Conservation (phyloP, 2,329 filamentous ascomycete species). For the Fusarium chuoi region DNA sequence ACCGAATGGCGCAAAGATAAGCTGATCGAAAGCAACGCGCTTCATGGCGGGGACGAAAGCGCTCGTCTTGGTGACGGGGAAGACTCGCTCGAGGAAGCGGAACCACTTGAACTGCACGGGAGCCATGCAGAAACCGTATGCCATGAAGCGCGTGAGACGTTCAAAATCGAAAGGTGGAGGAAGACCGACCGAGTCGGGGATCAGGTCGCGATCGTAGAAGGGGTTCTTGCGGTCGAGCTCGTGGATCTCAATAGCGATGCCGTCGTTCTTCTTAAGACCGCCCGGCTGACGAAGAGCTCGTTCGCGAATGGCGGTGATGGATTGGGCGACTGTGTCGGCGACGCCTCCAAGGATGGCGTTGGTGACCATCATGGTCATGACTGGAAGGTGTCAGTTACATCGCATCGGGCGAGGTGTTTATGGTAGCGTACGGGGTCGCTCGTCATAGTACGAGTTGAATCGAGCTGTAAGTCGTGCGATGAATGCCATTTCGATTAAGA, state of each 20-base stretch:
- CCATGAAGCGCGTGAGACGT: conserved; percentile 93
- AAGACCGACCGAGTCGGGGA: conserved; percentile 68
- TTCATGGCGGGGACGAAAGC: conserved; percentile 84
- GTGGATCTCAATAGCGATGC: conserved; percentile 86
- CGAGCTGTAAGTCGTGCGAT: conserved; percentile 83
- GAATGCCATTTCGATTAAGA: conserved; percentile 89
- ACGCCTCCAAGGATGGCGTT: conserved; percentile 96
- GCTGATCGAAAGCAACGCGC: conserved; percentile 90
- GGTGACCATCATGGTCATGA: conserved; percentile 98
- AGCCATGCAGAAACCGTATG: conserved; percentile 96
- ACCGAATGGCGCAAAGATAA: conserved; percentile 91
- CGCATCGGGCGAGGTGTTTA: background rate
- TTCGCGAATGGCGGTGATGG: conserved; percentile 84
- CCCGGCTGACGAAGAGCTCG: conserved; percentile 72
- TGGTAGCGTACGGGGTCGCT: conserved; percentile 75
- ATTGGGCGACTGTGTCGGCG: conserved; percentile 95
- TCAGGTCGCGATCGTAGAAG: conserved; percentile 70
- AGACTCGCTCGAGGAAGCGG: conserved; percentile 80
- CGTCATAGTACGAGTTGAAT: conserved; percentile 94
- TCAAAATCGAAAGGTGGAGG: conserved; percentile 96
- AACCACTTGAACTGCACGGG: conserved; percentile 98
- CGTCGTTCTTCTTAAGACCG: conserved; percentile 71
- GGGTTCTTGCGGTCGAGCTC: conserved; percentile 86
- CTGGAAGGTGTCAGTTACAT: conserved; percentile 53
- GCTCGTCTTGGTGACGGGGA: conserved; percentile 83